Conservation (phyloP, 805 yeast genomes). For the Metschnikowia lunata region DNA sequence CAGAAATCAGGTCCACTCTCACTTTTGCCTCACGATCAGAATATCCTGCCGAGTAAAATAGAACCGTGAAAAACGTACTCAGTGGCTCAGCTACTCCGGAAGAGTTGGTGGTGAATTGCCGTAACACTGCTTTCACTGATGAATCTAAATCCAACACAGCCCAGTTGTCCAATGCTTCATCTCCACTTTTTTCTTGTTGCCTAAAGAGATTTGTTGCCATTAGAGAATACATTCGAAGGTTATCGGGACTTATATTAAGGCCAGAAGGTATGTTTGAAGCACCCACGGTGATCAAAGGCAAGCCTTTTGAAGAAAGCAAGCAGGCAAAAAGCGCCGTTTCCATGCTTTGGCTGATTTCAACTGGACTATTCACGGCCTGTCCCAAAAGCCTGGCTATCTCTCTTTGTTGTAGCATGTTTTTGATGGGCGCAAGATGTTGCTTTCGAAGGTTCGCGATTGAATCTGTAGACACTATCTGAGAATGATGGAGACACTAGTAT, state of each 20-base stretch:
- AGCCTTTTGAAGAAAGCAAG: conserved; percentile 33
- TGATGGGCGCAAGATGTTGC: background rate
- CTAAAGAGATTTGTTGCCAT: conserved; percentile 29
- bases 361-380: conserved; percentile 23
- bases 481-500: too few species aligned
- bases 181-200: conserved; percentile 15
- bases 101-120: conserved; percentile 16
- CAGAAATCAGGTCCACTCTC: conserved; percentile 29
- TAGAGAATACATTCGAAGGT: conserved; percentile 31
- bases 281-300: conserved; percentile 38
- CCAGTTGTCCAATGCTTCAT: conserved; percentile 22
- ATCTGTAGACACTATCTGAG: too few species aligned
- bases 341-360: conserved; percentile 1
- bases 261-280: conserved; percentile 12
- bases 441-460: too few species aligned
- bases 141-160: conserved; percentile 27
- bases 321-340: conserved; percentile 24
- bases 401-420: conserved; percentile 36
- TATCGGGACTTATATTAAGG: conserved; percentile 21
- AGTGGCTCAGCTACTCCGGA: conserved; percentile 9
- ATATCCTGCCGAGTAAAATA: conserved; percentile 28
- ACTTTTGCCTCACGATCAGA: conserved; percentile 34
- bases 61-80: conserved; percentile 4
- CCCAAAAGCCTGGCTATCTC: conserved; percentile 33
- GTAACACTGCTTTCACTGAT: conserved; percentile 25